Evolutionary conservation across 2,329 filamentous ascomycete genomes (phyloP).

Genomic region (Claviceps spartinae): DNA sequence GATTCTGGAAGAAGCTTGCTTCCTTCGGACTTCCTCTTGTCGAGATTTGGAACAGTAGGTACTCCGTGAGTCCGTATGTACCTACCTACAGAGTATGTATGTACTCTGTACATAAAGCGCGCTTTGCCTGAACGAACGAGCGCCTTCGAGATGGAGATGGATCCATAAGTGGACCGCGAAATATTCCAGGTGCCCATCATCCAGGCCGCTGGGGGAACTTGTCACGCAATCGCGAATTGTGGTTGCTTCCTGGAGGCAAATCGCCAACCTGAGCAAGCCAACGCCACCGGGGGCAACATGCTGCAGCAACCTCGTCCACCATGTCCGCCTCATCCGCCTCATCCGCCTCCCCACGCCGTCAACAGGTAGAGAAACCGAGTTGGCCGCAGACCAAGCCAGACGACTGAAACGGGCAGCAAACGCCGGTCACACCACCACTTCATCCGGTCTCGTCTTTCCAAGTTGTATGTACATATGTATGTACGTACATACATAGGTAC

Average conservation of each 20-base stretch:
- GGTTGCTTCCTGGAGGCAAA: neutral
- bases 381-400: neutral
- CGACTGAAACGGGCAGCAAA: neutral
- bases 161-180: neutral
- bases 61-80: no score
- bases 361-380: no score
- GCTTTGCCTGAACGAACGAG: neutral
- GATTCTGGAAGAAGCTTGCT: constrained; percentile 18
- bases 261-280: neutral
- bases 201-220: no score
- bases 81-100: no score
- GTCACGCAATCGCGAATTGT: neutral
- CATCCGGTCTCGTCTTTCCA: neutral
- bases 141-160: neutral
- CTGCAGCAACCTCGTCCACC: neutral
- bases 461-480: neutral
- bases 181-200: neutral
- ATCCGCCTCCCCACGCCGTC: no score
- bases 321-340: neutral
- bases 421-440: neutral
- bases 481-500: neutral
- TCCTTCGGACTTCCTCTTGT: neutral
- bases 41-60: neutral
- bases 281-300: neutral
- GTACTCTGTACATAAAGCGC: neutral